Conservation (phyloP, 2,329 filamentous ascomycete genomes). For the Podosphaera fusca region DNA sequence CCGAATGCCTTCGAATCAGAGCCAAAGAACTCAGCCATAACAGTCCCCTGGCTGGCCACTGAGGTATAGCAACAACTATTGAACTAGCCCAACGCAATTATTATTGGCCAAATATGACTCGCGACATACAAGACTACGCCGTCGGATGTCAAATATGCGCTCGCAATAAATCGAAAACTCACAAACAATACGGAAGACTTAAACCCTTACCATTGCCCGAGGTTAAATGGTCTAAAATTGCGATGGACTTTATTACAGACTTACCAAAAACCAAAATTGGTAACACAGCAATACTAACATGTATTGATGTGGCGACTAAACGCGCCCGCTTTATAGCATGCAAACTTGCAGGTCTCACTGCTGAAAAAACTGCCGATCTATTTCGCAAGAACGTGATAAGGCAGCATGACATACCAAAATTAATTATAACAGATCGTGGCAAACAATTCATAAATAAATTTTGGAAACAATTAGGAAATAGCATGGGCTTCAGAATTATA, state of each 20-base stretch:
- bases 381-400: background rate
- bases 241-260: slow-evolving; percentile 1
- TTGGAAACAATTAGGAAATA: background rate
- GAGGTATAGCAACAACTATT: too few relatives aligned
- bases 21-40: too few relatives aligned
- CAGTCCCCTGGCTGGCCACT: too few relatives aligned
- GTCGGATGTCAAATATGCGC: too few relatives aligned
- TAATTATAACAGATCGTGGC: too few relatives aligned
- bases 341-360: background rate
- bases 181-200: too few relatives aligned
- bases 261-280: background rate
- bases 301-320: background rate
- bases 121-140: background rate
- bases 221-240: background rate
- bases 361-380: background rate
- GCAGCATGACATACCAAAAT: background rate
- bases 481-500: background rate
- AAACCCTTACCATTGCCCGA: background rate
- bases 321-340: background rate
- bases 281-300: background rate
- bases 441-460: too few relatives aligned
- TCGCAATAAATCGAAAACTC: too few relatives aligned
- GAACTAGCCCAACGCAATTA: background rate
- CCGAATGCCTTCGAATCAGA: too few relatives aligned
- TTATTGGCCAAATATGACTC: background rate